Evolutionary conservation across 2,329 filamentous ascomycete species (phyloP).

Genomic region (Boeremia exigua): DNA sequence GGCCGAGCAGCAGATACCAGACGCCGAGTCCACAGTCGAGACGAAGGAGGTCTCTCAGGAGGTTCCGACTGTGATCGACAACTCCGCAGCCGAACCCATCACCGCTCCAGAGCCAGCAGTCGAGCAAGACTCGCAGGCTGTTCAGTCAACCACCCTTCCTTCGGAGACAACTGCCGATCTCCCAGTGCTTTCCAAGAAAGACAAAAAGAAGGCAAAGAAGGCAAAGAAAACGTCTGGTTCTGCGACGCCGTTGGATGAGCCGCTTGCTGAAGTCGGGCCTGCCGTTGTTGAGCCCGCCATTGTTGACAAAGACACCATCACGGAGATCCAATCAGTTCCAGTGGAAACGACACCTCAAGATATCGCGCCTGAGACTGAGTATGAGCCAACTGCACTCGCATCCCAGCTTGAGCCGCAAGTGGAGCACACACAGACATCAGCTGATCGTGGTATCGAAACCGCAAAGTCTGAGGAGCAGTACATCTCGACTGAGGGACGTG

Average conservation of each 20-base stretch:
- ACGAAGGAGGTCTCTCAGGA: background rate
- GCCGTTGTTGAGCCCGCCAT: background rate
- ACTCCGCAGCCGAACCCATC: background rate
- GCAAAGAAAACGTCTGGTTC: constrained; percentile 21
- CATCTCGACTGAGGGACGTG: too few species aligned
- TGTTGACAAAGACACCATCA: background rate
- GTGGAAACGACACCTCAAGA: too few species aligned
- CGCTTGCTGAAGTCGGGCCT: background rate
- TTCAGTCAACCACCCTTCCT: background rate
- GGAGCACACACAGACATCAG: background rate
- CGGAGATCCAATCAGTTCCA: background rate
- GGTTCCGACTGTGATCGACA: background rate
- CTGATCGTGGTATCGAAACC: too few species aligned
- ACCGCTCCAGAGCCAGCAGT: background rate
- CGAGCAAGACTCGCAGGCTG: background rate
- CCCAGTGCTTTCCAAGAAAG: constrained; percentile 23
- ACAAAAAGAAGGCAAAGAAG: constrained; percentile 35
- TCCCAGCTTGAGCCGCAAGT: background rate
- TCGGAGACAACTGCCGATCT: constrained; percentile 7
- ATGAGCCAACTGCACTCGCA: too few species aligned
- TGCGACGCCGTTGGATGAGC: constrained; percentile 20
- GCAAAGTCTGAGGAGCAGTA: too few species aligned
- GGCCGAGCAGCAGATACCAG: background rate
- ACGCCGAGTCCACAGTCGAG: background rate
- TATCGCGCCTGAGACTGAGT: too few species aligned